phyloP scores from a whole-genome alignment of 768 basidiomycete species.

The Megacollybia marginata region DNA sequence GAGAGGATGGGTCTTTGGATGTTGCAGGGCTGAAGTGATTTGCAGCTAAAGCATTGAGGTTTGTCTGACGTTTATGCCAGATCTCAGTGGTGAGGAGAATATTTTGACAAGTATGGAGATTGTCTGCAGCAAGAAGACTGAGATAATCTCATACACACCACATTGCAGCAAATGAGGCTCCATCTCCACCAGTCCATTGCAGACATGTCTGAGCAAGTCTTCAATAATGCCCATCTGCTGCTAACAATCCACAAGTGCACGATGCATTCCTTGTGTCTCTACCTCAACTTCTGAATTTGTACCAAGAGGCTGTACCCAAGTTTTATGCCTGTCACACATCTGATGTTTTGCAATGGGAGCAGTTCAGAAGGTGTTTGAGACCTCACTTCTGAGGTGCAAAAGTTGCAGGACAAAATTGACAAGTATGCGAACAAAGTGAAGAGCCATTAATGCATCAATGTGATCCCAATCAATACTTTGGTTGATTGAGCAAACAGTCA shows the following conservation, averaged over 20 bases:
- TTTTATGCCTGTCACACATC: neutral
- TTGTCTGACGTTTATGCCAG: too few relatives aligned
- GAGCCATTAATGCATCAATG: neutral
- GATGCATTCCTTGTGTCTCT: conserved; percentile 1
- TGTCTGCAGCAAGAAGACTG: too few relatives aligned
- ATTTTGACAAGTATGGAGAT: too few relatives aligned
- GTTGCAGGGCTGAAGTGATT: too few relatives aligned
- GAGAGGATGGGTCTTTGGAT: too few relatives aligned
- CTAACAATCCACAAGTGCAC: neutral
- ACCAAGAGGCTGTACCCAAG: conserved; percentile 1
- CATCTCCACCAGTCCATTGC: too few relatives aligned
- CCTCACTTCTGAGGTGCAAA: neutral
- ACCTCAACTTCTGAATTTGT: conserved; percentile 1
- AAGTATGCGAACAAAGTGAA: neutral
- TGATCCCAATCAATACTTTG: neutral
- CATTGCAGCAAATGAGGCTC: too few relatives aligned
- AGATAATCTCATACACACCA: too few relatives aligned
- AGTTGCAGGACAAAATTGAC: too few relatives aligned
- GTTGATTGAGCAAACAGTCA: neutral
- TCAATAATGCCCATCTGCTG: neutral
- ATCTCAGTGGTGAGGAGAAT: too few relatives aligned
- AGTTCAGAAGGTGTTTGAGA: neutral
- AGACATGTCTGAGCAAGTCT: neutral
- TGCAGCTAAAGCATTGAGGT: too few relatives aligned
- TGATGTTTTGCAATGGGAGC: neutral